Conservation (phyloP, 2,329 filamentous ascomycete genomes). For the Hymenoscyphus albidus region DNA sequence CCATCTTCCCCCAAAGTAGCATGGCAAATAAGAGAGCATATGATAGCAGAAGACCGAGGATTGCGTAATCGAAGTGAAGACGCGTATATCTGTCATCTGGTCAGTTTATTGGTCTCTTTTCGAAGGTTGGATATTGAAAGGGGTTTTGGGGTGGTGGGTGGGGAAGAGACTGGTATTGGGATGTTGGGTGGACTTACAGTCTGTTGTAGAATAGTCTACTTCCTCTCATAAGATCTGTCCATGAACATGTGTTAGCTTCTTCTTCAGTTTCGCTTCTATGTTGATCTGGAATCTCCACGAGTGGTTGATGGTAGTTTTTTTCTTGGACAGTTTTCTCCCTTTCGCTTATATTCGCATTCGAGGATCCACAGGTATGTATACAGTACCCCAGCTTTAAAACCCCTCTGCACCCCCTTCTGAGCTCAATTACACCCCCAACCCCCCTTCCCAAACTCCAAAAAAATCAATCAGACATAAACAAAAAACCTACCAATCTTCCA, state of each 20-base stretch:
- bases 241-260: background rate
- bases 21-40: conserved; percentile 2
- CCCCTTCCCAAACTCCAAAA: background rate
- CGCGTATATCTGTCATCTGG: background rate
- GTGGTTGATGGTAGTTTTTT: background rate
- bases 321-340: background rate
- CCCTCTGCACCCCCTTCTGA: background rate
- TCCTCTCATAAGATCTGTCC: conserved; percentile 8
- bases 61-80: conserved; percentile 7
- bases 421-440: conserved; percentile 22
- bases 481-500: conserved; percentile 9
- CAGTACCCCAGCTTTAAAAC: background rate
- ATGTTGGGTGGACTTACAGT: background rate
- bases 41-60: background rate
- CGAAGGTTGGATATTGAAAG: background rate
- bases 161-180: background rate
- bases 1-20: conserved; percentile 4
- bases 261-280: background rate
- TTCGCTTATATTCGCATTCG: background rate
- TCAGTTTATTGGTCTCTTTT: background rate
- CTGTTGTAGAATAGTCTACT: conserved; percentile 8
- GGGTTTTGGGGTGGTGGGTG: background rate
- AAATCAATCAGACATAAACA: background rate
- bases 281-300: background rate
- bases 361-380: background rate